Evolutionary conservation across 2,329 filamentous ascomycete species (phyloP).

Genomic region (Cordyceps javanica): DNA sequence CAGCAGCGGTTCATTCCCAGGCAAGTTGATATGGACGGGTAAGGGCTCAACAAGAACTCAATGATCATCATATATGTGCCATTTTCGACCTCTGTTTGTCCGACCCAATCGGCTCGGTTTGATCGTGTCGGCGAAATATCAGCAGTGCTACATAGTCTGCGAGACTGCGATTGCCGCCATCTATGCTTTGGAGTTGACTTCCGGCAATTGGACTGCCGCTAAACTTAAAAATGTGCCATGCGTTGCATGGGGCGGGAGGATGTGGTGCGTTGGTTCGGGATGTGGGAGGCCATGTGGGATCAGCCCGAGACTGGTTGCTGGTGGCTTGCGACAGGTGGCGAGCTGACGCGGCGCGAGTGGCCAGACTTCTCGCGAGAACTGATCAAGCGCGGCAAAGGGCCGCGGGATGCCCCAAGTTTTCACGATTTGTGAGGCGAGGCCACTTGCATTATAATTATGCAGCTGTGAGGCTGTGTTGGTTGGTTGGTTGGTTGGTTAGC

Average conservation of each 20-base stretch:
- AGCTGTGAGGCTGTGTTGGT: neutral
- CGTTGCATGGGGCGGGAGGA: neutral
- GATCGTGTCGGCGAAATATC: no score
- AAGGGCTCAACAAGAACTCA: no score
- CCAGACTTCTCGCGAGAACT: neutral
- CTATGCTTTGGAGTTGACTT: neutral
- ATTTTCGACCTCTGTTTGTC: no score
- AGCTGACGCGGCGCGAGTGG: constrained; percentile 4
- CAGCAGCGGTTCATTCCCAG: no score
- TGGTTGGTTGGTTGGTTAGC: neutral
- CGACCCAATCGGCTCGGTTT: no score
- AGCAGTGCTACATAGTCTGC: neutral
- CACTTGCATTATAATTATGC: neutral
- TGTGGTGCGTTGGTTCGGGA: neutral
- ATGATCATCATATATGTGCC: no score
- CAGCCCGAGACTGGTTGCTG: neutral
- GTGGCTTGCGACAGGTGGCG: neutral
- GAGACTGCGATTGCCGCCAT: neutral
- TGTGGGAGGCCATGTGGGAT: constrained; percentile 3
- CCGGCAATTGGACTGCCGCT: neutral
- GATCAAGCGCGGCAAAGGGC: neutral
- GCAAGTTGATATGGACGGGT: no score
- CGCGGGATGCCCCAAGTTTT: neutral
- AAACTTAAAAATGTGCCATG: neutral
- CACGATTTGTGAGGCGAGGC: neutral